Evolutionary conservation across 1,284 basidiomycete genomes (phyloP).

Genomic region (Irpex rosettiformis): DNA sequence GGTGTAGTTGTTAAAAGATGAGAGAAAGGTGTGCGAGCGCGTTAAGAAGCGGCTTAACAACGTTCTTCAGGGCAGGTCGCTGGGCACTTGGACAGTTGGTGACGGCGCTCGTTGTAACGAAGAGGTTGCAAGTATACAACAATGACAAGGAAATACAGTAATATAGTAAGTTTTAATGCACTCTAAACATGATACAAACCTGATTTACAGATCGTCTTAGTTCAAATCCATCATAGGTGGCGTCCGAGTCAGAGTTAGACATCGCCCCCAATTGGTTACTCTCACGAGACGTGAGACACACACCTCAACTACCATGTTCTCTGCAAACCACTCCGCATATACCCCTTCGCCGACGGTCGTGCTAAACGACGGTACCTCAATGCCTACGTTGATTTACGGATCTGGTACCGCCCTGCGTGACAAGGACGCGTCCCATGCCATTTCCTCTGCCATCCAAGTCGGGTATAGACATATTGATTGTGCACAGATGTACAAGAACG

Average conservation of each 20-base stretch:
- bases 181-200: too few relatives aligned
- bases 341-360: slow-evolving; percentile 23
- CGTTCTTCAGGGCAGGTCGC: slow-evolving; percentile 50
- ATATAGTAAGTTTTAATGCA: too few relatives aligned
- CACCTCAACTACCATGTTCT: neutral
- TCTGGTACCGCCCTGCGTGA: slow-evolving; percentile 54
- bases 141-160: neutral
- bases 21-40: neutral
- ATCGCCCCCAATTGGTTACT: too few relatives aligned
- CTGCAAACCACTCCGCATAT: neutral
- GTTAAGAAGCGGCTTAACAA: neutral
- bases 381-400: slow-evolving; percentile 62
- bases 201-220: too few relatives aligned
- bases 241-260: too few relatives aligned
- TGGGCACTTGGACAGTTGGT: neutral
- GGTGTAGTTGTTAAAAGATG: slow-evolving; percentile 67
- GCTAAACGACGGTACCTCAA: slow-evolving; percentile 50
- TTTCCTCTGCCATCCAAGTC: slow-evolving; percentile 51
- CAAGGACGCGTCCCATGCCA: slow-evolving; percentile 44
- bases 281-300: too few relatives aligned
- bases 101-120: neutral
- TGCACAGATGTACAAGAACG: slow-evolving; percentile 64
- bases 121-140: neutral
- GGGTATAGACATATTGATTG: slow-evolving; percentile 68
- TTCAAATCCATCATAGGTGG: too few relatives aligned